phyloP scores from a whole-genome alignment of 768 basidiomycete species.

The Rhodotorula graminis region DNA sequence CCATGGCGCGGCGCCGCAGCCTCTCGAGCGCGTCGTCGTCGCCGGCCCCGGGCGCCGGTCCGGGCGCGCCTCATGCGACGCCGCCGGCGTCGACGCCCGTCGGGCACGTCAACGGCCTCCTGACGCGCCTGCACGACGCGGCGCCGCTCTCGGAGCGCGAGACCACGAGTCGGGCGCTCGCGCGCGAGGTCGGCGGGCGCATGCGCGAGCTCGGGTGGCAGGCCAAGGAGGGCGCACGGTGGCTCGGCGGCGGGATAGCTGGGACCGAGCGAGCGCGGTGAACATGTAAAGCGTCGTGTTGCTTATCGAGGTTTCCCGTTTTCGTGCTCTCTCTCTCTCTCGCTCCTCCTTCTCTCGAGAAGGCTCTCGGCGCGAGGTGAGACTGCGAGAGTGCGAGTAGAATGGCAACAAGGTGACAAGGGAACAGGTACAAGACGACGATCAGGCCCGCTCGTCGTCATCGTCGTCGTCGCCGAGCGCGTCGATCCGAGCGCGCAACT shows the following conservation, averaged over 20 bases:
- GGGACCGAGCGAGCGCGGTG: too few species aligned
- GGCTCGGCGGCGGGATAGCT: too few species aligned
- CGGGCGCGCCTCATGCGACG: too few species aligned
- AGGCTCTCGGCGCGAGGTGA: too few species aligned
- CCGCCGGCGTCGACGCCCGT: background rate
- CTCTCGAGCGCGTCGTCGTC: background rate
- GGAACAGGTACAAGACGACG: background rate
- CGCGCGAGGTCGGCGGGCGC: background rate
- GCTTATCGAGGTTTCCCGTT: background rate
- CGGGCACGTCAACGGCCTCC: background rate
- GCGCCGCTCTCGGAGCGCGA: background rate
- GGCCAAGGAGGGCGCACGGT: background rate
- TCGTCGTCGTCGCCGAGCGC: background rate
- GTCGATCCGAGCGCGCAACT: background rate
- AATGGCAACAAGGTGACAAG: background rate
- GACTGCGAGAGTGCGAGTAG: background rate
- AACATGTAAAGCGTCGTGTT: too few species aligned
- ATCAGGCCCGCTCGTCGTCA: too few species aligned
- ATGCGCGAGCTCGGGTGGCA: conserved; percentile 2
- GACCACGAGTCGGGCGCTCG: background rate
- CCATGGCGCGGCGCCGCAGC: background rate
- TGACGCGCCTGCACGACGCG: background rate
- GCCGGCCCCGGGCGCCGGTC: too few species aligned
- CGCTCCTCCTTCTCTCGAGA: too few species aligned
- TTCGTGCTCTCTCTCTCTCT: background rate